Conservation (phyloP, 768 basidiomycete genomes). For the Suillus paluster region DNA sequence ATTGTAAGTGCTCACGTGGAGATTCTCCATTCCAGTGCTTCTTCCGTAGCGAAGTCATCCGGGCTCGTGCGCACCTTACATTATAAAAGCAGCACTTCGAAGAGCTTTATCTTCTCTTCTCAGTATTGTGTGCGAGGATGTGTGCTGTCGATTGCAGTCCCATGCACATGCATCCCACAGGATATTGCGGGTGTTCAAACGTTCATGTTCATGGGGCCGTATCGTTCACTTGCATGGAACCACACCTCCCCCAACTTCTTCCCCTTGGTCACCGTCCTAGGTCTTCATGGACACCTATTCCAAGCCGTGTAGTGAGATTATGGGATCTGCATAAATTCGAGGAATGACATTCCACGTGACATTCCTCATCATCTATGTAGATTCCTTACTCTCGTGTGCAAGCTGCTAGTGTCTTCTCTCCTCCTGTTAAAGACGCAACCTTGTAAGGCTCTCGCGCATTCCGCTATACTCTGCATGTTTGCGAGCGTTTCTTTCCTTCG, state of each 20-base stretch:
- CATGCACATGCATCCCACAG: no score
- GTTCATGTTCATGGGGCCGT: no score
- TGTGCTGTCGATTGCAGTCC: no score
- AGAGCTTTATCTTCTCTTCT: background rate
- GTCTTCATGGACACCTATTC: background rate
- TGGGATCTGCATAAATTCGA: background rate
- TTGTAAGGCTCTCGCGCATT: background rate
- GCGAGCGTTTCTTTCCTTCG: background rate
- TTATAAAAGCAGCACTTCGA: background rate
- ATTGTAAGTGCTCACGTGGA: background rate
- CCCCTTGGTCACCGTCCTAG: background rate
- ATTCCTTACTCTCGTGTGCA: background rate
- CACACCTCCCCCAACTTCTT: background rate
- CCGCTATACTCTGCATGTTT: no score
- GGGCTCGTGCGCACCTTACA: no score
- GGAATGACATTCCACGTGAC: no score
- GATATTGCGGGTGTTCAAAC: no score
- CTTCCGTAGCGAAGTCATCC: background rate
- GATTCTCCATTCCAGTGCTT: background rate
- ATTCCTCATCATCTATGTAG: background rate
- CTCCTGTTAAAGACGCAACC: background rate
- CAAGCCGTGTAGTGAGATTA: background rate
- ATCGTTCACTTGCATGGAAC: no score
- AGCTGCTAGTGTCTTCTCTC: background rate
- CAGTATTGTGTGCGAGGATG: background rate